phyloP scores from a whole-genome alignment of 2,329 filamentous ascomycete species.

The Aspergillus udagawae region DNA sequence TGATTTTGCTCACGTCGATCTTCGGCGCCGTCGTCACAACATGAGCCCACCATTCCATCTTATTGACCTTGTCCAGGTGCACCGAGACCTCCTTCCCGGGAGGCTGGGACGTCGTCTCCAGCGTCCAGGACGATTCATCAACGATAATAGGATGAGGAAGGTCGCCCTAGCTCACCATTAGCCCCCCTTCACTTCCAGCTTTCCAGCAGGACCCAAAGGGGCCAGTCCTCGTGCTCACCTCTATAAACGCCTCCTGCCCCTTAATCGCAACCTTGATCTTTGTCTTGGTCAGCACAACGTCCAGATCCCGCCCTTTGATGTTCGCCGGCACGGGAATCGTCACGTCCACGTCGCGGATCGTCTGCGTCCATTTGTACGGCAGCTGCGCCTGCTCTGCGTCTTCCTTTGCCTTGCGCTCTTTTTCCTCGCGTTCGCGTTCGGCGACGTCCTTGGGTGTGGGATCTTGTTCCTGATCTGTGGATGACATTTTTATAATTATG shows the following conservation, averaged over 20 bases:
- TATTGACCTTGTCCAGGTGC: constrained; percentile 92
- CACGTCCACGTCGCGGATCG: constrained; percentile 82
- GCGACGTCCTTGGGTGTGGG: constrained; percentile 31
- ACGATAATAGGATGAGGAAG: constrained; percentile 73
- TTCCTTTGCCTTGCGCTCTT: constrained; percentile 65
- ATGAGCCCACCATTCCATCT: constrained; percentile 98
- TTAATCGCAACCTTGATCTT: constrained; percentile 78
- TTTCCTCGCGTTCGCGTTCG: constrained; percentile 54
- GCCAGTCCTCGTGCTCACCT: constrained; percentile 47
- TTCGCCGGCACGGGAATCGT: constrained; percentile 74
- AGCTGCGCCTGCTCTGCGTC: constrained; percentile 81
- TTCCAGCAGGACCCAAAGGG: not conserved
- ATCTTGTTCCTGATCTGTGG: constrained; percentile 26
- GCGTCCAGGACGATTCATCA: constrained; percentile 94
- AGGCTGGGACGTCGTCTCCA: constrained; percentile 59
- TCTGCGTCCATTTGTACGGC: constrained; percentile 97
- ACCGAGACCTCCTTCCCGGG: constrained; percentile 71
- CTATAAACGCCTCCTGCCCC: constrained; percentile 79
- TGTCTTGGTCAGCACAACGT: constrained; percentile 76
- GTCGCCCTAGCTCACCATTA: constrained; percentile 54
- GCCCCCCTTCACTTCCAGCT: too few relatives aligned
- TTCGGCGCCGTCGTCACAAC: constrained; percentile 80
- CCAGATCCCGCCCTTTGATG: constrained; percentile 77
- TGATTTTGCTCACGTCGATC: constrained; percentile 94
- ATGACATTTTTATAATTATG: constrained; percentile 21